Evolutionary conservation across 768 basidiomycete genomes (phyloP).

Genomic region (Suillus occidentalis): DNA sequence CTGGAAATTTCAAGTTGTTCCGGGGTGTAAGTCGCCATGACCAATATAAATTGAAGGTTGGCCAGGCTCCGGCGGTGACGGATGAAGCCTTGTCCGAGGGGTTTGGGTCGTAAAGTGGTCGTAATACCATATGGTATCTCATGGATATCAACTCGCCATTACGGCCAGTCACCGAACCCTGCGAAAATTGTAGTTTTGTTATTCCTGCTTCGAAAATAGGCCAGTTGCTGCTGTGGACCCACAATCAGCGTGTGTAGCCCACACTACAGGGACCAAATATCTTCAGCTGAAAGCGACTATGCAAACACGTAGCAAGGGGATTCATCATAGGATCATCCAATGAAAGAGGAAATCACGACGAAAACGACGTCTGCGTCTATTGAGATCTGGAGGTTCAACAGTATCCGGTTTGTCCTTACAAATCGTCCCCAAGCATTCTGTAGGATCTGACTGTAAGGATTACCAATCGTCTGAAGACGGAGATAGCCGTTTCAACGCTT

Average conservation of each 20-base stretch:
- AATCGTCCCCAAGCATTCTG: not conserved
- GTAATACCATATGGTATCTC: not conserved
- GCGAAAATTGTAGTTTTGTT: not conserved
- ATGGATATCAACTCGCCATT: not conserved
- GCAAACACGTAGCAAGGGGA: not conserved
- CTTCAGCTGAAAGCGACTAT: not conserved
- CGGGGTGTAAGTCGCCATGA: not conserved
- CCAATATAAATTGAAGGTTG: not conserved
- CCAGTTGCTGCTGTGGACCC: not conserved
- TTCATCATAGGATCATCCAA: not conserved
- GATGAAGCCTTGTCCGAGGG: not conserved
- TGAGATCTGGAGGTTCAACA: constrained; percentile 5
- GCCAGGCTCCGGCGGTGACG: not conserved
- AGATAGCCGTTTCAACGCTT: too few species aligned
- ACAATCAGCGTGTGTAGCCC: not conserved
- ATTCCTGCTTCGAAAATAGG: not conserved
- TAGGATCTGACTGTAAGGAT: too few species aligned
- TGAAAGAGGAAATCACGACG: not conserved
- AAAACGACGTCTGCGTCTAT: constrained; percentile 6
- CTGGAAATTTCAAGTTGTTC: not conserved
- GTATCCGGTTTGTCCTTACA: not conserved
- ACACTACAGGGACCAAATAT: not conserved
- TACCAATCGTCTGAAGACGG: too few species aligned
- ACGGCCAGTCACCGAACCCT: not conserved
- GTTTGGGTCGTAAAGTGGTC: not conserved